Base-by-base conservation (phyloP, 2,329 filamentous ascomycete genomes). In the Colletotrichum horii region DNA sequence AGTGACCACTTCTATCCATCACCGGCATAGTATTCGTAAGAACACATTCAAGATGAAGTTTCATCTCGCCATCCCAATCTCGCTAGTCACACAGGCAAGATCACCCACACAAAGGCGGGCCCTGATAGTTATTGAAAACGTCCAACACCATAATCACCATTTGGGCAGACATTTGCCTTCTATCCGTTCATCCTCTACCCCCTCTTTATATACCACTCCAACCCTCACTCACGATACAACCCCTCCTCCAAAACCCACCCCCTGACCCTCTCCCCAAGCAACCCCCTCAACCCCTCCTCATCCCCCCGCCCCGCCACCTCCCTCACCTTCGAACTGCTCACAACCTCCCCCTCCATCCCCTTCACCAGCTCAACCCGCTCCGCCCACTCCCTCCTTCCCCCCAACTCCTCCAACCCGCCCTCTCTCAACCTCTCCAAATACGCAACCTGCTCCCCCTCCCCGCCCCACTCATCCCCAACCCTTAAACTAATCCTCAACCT, bases 401-500 rank as follows among this genome's bases (percentile, higher is more conserved):
- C 93, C 0, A 89, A 86, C 3, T 81, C 83, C 72, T 88, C 89
- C 78, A 91, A 81, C 67, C 83, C 87, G 0, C 87, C 88, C 3
- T 83, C 82, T 24, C 81, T 81, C 70, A 96, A 80, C 9, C 80
- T 80, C 36, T 86, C 81, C 22, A 95, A 79, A 81, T 92, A 94
- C 11, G 77, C 83, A 64, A 83, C 78, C 83, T 94, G 92, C 73
- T 88, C 87, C 75, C 84, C 86, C 30, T 86, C 88, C 58, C 82
- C 85, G 3, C 93, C 93, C 88, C 92, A 94, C 58, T 88, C 88
- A 28, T 89, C 89, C 66, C 90, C 90, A 1, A 91, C 87, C 61
- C 94, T 87, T 81, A 92, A 89, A 66, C 91, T 93, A 2, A 95
- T 92, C 15, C 91, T 87, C 68, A 96, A 83, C 71, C 87, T 86